These are phyloP conservation scores for Globisporangium canariense DNA, from an alignment of 352 stramenopile genomes.

Conservation along the genomic window DNA sequence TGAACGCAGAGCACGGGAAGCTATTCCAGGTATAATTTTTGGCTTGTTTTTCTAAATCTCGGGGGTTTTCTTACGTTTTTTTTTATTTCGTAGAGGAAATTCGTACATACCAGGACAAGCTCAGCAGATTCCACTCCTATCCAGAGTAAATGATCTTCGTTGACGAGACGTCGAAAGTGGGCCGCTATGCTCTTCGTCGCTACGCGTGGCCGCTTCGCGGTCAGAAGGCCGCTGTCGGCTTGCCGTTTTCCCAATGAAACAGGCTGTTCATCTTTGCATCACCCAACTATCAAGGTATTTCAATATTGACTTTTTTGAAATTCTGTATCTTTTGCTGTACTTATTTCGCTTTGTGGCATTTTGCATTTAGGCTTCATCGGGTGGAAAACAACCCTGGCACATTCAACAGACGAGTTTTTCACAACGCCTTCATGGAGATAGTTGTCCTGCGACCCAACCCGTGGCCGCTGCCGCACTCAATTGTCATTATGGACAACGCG, in stretches of 20 bases:
- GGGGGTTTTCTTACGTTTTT: not conserved
- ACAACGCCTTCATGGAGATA: not conserved
- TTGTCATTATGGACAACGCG: not conserved
- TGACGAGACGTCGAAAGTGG: not conserved
- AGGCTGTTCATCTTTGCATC: not conserved
- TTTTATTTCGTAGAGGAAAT: not conserved
- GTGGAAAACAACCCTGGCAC: not conserved
- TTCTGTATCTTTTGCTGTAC: not conserved
- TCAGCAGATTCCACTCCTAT: not conserved
- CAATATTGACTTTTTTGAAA: not conserved
- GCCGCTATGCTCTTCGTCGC: not conserved
- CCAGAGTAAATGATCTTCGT: slow-evolving; percentile 1
- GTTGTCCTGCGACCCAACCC: not conserved
- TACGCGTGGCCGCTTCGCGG: not conserved
- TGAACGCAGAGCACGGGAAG: not conserved
- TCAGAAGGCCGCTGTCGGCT: not conserved
- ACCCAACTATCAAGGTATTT: not conserved
- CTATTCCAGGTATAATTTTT: not conserved
- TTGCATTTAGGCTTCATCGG: not conserved
- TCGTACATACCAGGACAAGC: not conserved
- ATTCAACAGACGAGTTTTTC: not conserved
- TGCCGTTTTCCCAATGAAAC: not conserved
- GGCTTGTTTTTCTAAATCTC: not conserved
- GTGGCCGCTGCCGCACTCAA: not conserved
- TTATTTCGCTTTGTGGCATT: not conserved